phyloP scores from a whole-genome alignment of 768 basidiomycete species.

The Sistotremastrum suecicum region DNA sequence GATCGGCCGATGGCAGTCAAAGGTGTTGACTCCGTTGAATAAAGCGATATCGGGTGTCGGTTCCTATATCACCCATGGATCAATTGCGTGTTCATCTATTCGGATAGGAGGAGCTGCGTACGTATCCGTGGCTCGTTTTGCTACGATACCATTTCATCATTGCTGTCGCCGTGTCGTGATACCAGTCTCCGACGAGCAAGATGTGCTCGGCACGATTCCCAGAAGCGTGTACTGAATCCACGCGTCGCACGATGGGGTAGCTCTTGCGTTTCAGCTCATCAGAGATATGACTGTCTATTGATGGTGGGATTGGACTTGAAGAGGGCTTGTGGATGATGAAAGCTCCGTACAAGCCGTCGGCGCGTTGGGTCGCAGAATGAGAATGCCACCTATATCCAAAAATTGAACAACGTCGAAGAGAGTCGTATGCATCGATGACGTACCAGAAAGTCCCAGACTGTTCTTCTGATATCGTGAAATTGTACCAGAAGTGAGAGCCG shows the following conservation, averaged over 20 bases:
- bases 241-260: neutral
- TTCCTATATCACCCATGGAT: constrained; percentile 1
- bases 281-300: no score
- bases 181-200: constrained; percentile 8
- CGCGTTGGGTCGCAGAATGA: constrained; percentile 4
- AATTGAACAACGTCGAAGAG: neutral
- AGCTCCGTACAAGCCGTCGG: constrained; percentile 8
- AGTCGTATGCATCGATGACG: neutral
- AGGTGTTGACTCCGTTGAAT: constrained; percentile 5
- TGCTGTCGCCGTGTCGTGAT: constrained; percentile 4
- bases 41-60: constrained; percentile 6
- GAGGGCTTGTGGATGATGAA: constrained; percentile 6
- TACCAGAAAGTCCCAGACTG: constrained; percentile 3
- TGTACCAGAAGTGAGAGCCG: constrained; percentile 1
- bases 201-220: constrained; percentile 1
- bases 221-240: neutral
- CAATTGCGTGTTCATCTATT: neutral
- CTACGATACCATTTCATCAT: constrained; percentile 7
- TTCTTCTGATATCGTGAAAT: constrained; percentile 1
- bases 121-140: constrained; percentile 4
- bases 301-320: no score
- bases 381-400: constrained; percentile 7
- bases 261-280: no score
- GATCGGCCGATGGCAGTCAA: constrained; percentile 5
- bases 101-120: neutral